Evolutionary conservation across 225 moss, liverwort and hornwort species (phyloP).

Genomic region (Neckera pumila): DNA sequence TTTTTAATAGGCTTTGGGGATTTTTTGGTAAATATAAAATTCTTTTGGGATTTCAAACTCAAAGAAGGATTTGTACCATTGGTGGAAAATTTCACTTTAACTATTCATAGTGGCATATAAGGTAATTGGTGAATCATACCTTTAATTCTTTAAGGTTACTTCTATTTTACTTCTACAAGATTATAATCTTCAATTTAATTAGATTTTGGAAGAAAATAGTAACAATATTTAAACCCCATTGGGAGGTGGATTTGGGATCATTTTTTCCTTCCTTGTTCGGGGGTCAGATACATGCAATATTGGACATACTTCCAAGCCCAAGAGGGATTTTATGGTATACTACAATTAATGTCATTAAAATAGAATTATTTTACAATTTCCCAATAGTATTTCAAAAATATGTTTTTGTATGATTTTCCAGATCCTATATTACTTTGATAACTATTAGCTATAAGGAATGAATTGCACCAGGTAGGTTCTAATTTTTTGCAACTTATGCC

Average conservation of each 20-base stretch:
- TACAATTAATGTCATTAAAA: not conserved
- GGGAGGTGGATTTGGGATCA: not conserved
- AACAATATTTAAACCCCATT: fast-evolving
- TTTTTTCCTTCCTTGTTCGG: not conserved
- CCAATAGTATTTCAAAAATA: not conserved
- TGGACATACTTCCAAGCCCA: not conserved
- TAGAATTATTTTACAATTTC: not conserved
- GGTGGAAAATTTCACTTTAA: not conserved
- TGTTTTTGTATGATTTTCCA: not conserved
- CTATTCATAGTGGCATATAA: not conserved
- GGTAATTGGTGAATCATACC: not conserved
- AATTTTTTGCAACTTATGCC: not conserved
- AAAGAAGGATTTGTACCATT: not conserved
- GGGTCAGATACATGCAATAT: not conserved
- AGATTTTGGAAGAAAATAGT: not conserved
- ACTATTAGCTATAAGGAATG: not conserved
- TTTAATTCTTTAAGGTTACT: not conserved
- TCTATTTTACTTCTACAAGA: no score
- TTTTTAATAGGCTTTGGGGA: not conserved
- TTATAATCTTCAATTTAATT: not conserved
- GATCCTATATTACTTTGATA: not conserved
- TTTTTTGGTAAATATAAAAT: not conserved
- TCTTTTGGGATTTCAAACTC: not conserved
- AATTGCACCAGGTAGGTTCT: not conserved
- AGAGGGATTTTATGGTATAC: not conserved